phyloP scores from a whole-genome alignment of 257 asterid species.

The Asclepias syriaca region DNA sequence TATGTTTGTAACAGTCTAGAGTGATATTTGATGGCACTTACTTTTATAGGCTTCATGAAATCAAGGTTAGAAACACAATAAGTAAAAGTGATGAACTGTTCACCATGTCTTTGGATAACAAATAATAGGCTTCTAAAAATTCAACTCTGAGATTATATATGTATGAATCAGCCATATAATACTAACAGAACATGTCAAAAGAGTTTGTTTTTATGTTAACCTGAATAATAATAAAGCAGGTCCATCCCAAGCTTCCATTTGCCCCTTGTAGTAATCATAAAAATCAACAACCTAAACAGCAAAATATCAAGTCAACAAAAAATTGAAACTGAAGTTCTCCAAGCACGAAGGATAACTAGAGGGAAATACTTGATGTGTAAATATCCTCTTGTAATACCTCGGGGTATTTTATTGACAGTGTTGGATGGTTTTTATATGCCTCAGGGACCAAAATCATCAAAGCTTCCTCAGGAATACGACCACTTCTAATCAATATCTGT shows the following conservation, averaged over 20 bases:
- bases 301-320: slow-evolving; percentile 23
- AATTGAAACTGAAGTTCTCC: slow-evolving; percentile 6
- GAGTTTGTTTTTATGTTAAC: slow-evolving; percentile 30
- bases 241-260: slow-evolving; percentile 99
- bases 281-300: slow-evolving; percentile 71
- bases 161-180: background rate
- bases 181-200: background rate
- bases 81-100: slow-evolving; percentile 1
- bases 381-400: slow-evolving; percentile 51
- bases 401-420: slow-evolving; percentile 78
- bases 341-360: background rate
- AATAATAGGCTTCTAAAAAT: background rate
- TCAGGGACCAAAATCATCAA: slow-evolving; percentile 98
- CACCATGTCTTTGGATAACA: background rate
- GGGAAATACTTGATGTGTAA: background rate
- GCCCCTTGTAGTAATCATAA: slow-evolving; percentile 97
- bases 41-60: background rate
- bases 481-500: slow-evolving; percentile 90
- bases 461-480: slow-evolving; percentile 94
- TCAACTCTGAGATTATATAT: background rate
- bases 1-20: background rate
- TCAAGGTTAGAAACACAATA: background rate
- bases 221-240: slow-evolving; percentile 98
- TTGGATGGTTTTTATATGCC: slow-evolving; percentile 97
- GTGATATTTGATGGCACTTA: background rate